Evolutionary conservation across 345 rosid species (phyloP).

Genomic region (Triadica sebifera): DNA sequence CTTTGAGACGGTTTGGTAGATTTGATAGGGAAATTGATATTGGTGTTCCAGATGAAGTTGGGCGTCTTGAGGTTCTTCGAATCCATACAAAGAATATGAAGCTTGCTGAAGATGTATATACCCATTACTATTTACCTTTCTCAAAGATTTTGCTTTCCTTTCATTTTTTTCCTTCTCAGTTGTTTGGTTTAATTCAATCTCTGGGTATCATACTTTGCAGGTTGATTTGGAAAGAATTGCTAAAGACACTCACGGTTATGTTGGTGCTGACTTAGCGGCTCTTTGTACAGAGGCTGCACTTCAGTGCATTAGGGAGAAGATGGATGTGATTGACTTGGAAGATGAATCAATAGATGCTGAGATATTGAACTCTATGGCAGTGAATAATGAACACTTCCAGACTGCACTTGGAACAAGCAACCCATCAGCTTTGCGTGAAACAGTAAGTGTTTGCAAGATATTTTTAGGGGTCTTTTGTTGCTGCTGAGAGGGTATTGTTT

Average conservation of each 20-base stretch:
- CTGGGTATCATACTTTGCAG: conserved; percentile 31
- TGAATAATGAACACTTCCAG: conserved; percentile 85
- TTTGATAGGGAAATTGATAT: conserved; percentile 94
- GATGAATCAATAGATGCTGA: conserved; percentile 94
- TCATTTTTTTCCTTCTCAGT: not conserved
- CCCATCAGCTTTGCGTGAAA: conserved; percentile 83
- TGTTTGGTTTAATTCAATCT: not conserved
- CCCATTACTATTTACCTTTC: not conserved
- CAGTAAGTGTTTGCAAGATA: conserved; percentile 42
- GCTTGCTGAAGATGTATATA: conserved; percentile 80
- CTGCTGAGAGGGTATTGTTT: not conserved
- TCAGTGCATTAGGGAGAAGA: conserved; percentile 96
- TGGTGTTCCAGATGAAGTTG: conserved; percentile 95
- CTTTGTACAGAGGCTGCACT: conserved; percentile 96
- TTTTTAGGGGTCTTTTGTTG: not conserved
- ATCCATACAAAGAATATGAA: conserved; percentile 98
- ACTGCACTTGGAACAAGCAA: conserved; percentile 88
- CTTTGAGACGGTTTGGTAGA: conserved; percentile 91
- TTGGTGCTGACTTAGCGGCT: conserved; percentile 98
- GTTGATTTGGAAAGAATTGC: conserved; percentile 90
- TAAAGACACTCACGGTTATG: conserved; percentile 93
- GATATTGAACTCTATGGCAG: conserved; percentile 91
- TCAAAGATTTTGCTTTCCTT: not conserved
- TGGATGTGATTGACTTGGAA: conserved; percentile 97
- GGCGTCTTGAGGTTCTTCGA: conserved; percentile 98